Conservation (phyloP, 2,329 filamentous ascomycete species). For the Sphaerulina populicola region DNA sequence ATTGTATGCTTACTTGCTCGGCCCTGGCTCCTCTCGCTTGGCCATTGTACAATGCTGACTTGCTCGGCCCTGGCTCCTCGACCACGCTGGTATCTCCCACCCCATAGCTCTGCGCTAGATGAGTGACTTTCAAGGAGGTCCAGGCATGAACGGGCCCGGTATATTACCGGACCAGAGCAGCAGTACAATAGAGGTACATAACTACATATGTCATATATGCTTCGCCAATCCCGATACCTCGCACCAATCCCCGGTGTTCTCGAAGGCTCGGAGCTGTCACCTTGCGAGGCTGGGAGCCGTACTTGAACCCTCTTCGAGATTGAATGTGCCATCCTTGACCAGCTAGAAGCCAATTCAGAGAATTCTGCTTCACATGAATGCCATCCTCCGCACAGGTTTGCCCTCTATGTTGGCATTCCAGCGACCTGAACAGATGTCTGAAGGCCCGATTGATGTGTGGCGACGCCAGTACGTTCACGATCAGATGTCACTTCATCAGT, state of each 20-base stretch:
- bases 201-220: too few relatives aligned
- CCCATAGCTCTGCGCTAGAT: constrained; percentile 4
- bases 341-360: constrained; percentile 18
- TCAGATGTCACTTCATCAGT: constrained; percentile 19
- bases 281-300: constrained; percentile 16
- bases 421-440: constrained; percentile 16
- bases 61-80: too few relatives aligned
- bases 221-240: background rate
- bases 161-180: background rate
- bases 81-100: background rate
- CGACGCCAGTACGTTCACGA: constrained; percentile 19
- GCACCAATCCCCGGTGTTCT: background rate
- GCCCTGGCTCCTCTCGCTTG: constrained; percentile 5
- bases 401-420: constrained; percentile 14
- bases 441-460: constrained; percentile 19
- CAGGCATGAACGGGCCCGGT: constrained; percentile 4
- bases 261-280: background rate
- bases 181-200: too few relatives aligned
- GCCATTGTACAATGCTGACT: too few relatives aligned
- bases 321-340: constrained; percentile 11
- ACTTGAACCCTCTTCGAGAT: constrained; percentile 20
- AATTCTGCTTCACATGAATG: constrained; percentile 23
- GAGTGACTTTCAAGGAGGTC: constrained; percentile 4
- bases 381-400: constrained; percentile 13
- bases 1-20: constrained; percentile 7